Percentiles rank a stretch among this genome's conserved stretches.
Conservation (phyloP, 345 rosid genomes). For the Salix caprea region DNA sequence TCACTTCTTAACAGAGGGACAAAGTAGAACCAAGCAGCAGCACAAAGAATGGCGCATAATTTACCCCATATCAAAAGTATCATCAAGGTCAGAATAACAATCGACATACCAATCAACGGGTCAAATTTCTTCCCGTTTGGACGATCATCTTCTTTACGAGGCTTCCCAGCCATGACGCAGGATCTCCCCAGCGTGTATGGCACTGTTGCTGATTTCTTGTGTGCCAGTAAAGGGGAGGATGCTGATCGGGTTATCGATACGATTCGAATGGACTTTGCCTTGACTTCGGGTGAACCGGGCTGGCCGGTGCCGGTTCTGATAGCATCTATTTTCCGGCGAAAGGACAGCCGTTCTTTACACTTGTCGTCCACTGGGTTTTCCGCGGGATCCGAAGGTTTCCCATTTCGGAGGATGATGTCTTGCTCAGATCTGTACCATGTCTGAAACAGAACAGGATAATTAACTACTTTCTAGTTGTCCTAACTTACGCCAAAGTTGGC, state of each 20-base stretch:
- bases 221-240: background rate
- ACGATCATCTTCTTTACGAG: background rate
- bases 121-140: slow-evolving; percentile 18
- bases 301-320: slow-evolving; percentile 21
- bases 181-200: background rate
- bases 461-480: background rate
- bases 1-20: slow-evolving; percentile 35
- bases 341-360: slow-evolving; percentile 16
- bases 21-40: slow-evolving; percentile 28
- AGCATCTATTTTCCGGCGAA: slow-evolving; percentile 22
- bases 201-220: background rate
- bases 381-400: slow-evolving; percentile 11
- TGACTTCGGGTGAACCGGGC: slow-evolving; percentile 30
- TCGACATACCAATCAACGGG: slow-evolving; percentile 50
- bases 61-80: slow-evolving; percentile 22
- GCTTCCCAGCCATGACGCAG: background rate
- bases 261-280: slow-evolving; percentile 11
- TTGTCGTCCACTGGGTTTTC: slow-evolving; percentile 15
- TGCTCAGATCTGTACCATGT: slow-evolving; percentile 15
- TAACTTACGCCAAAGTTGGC: background rate
- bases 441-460: slow-evolving; percentile 20
- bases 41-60: slow-evolving; percentile 26
- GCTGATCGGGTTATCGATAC: slow-evolving; percentile 7
- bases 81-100: slow-evolving; percentile 30
- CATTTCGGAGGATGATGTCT: slow-evolving; percentile 22